Percentiles rank a stretch among this genome's conserved stretches.
These are phyloP conservation scores for Lipomyces japonicus DNA, from an alignment of 805 yeast species.

Conservation along the genomic window DNA sequence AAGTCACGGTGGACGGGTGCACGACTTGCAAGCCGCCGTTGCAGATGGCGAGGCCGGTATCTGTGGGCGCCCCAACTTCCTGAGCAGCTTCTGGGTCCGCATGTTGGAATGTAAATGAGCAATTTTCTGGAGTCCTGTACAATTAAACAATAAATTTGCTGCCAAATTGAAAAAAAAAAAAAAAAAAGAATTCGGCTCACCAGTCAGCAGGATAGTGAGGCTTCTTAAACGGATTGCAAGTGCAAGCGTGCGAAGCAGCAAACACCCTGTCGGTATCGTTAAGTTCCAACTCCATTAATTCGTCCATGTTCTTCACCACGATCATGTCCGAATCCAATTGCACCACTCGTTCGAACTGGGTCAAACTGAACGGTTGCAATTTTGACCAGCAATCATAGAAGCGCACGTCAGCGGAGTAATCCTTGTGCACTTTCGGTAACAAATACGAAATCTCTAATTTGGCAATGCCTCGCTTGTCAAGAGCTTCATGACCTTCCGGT, in stretches of 20 bases:
- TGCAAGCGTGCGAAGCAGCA: conserved; percentile 61
- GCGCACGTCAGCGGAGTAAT: conserved; percentile 49
- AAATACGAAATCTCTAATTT: conserved; percentile 44
- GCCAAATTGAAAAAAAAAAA: neutral
- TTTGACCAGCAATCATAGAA: conserved; percentile 63
- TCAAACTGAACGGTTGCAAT: conserved; percentile 51
- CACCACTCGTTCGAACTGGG: conserved; percentile 51
- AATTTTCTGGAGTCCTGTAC: conserved; percentile 42
- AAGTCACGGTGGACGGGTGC: conserved; percentile 41
- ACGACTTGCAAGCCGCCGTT: conserved; percentile 60
- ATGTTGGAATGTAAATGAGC: conserved; percentile 45
- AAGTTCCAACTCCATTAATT: conserved; percentile 49
- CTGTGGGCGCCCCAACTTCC: conserved; percentile 36
- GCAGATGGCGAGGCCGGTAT: conserved; percentile 47
- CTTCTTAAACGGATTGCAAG: conserved; percentile 54
- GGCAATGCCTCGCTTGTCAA: conserved; percentile 44
- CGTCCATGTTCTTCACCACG: conserved; percentile 56
- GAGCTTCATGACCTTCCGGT: conserved; percentile 42
- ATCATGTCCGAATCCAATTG: conserved; percentile 61
- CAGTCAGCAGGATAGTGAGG: conserved; percentile 54
- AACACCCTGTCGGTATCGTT: conserved; percentile 35
- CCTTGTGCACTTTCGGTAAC: conserved; percentile 45
- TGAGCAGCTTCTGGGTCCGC: conserved; percentile 29
- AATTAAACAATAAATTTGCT: neutral
- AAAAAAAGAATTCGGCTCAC: conserved; percentile 30